phyloP scores from a whole-genome alignment of 495 filamentous ascomycete species.

The Friedmanniomyces simplex region DNA sequence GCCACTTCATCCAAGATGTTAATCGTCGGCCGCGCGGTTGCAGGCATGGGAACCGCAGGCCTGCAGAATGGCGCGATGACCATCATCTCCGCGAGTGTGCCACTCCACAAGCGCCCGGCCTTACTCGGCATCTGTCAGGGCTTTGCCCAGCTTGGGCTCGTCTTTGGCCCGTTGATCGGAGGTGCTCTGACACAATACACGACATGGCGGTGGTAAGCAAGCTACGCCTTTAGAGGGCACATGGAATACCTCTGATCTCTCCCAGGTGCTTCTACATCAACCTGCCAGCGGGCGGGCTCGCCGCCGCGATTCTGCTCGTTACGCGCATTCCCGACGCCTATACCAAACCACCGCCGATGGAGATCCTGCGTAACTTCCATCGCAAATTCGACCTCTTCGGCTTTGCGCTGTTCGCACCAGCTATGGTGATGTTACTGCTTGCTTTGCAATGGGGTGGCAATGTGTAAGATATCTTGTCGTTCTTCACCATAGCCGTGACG shows the following conservation, averaged over 20 bases:
- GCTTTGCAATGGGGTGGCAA: slow-evolving; percentile 40
- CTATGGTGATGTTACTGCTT: slow-evolving; percentile 39
- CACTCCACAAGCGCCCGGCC: slow-evolving; percentile 12
- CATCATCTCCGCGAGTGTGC: slow-evolving; percentile 18
- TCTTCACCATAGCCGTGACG: not conserved
- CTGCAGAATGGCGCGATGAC: slow-evolving; percentile 9
- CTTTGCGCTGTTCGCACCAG: slow-evolving; percentile 37
- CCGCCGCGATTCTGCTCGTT: slow-evolving; percentile 38
- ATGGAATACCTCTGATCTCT: not conserved
- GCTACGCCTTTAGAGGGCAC: not conserved
- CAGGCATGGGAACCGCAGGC: slow-evolving; percentile 15
- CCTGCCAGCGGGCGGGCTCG: slow-evolving; percentile 47
- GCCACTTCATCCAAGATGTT: slow-evolving; percentile 13
- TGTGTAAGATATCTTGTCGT: slow-evolving; percentile 2
- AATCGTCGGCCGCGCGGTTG: slow-evolving; percentile 17
- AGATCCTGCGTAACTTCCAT: slow-evolving; percentile 18
- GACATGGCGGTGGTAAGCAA: slow-evolving; percentile 26
- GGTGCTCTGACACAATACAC: slow-evolving; percentile 23
- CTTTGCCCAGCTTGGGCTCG: slow-evolving; percentile 26
- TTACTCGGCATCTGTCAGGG: slow-evolving; percentile 22
- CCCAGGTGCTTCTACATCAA: slow-evolving; percentile 52
- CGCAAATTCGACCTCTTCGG: slow-evolving; percentile 38
- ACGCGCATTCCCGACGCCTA: slow-evolving; percentile 40
- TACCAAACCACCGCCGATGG: slow-evolving; percentile 31
- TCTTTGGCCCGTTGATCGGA: slow-evolving; percentile 25